Base-by-base conservation (phyloP, 306 rosid species). In the Citrullus mucosospermus region DNA sequence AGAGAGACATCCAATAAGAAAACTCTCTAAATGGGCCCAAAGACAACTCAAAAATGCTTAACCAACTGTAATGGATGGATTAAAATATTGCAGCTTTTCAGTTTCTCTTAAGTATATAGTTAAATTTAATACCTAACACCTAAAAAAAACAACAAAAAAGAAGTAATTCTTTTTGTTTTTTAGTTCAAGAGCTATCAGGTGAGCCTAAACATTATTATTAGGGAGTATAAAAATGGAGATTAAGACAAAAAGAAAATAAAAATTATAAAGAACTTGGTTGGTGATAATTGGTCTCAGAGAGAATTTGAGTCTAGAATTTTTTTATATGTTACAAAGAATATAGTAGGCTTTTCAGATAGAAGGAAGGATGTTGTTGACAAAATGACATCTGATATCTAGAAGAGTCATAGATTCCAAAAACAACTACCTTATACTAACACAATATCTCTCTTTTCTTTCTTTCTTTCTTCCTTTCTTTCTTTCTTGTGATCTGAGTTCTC, bases 291-390 rank as follows among this genome's bases (percentile, higher is more conserved):
- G 72, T 66, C 28, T 63, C 2, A 17, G 8, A 18, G 25, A 18
- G 73, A 66, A 66, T 48, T 48, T 43, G 74, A n/a, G 74, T 66
- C 28, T 17, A 18, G 14, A 13, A 66, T 51, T 13, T 67, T 25
- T 67, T 41, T 39, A 67, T 18, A 67, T 67, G 53, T 67, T 10
- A 16, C 54, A 67, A 67, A 67, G 4, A 39, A 68, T 68, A 67
- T 18, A 67, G n/a, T 38, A 39, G 1, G 8, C 50, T 66, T 48
- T 63, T 67, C 3, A 41, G 74, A 67, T 67, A 67, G 74, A 68
- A 68, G 43, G 75, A 68, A 68, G 54, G 75, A 41, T 68, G 75
- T 68, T 68, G 75, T 43, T 43, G 75, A 68, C 75, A 68, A 41
- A 41, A 68, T 41, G 36, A 68, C 75, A 20, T 68, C 16, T 68